Evolutionary conservation across 2,329 filamentous ascomycete genomes (phyloP).

Genomic region (Aspergillus tamarii): DNA sequence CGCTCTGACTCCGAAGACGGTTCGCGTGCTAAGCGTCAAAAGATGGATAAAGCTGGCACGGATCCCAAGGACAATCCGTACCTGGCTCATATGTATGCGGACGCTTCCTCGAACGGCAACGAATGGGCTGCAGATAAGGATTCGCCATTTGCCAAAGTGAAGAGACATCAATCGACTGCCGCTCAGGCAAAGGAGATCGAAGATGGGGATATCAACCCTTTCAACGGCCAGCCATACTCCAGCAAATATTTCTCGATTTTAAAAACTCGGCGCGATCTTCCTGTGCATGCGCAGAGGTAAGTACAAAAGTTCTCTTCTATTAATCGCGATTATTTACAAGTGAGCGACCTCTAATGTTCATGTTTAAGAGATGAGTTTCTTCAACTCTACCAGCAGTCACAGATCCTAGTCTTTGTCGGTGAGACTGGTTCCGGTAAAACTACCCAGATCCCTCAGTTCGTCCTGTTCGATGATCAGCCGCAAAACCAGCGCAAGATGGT

Average conservation of each 20-base stretch:
- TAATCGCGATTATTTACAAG: not conserved
- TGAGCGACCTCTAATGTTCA: not conserved
- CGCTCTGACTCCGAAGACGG: slow-evolving; percentile 56
- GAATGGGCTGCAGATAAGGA: slow-evolving; percentile 32
- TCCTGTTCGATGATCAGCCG: slow-evolving; percentile 93
- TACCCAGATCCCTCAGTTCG: slow-evolving; percentile 97
- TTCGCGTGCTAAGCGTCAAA: slow-evolving; percentile 58
- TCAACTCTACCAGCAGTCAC: slow-evolving; percentile 85
- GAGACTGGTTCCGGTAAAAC: slow-evolving; percentile 99
- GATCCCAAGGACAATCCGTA: slow-evolving; percentile 76
- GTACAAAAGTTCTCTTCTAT: slow-evolving; percentile 26
- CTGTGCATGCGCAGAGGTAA: slow-evolving; percentile 86
- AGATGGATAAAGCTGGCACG: slow-evolving; percentile 50
- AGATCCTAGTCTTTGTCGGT: slow-evolving; percentile 97
- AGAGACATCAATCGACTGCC: slow-evolving; percentile 79
- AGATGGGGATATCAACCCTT: slow-evolving; percentile 80
- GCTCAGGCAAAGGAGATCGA: slow-evolving; percentile 73
- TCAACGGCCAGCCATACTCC: slow-evolving; percentile 77
- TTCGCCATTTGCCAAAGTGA: slow-evolving; percentile 67
- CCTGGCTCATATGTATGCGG: slow-evolving; percentile 82
- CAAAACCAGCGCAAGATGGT: slow-evolving; percentile 85
- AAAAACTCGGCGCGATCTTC: slow-evolving; percentile 78
- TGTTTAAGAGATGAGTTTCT: slow-evolving; percentile 79
- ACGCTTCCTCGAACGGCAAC: slow-evolving; percentile 45
- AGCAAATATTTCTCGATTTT: slow-evolving; percentile 89